Evolutionary conservation across 164 flowering plant genomes (phyloP).

Genomic region (Aristolochia fimbriata): DNA sequence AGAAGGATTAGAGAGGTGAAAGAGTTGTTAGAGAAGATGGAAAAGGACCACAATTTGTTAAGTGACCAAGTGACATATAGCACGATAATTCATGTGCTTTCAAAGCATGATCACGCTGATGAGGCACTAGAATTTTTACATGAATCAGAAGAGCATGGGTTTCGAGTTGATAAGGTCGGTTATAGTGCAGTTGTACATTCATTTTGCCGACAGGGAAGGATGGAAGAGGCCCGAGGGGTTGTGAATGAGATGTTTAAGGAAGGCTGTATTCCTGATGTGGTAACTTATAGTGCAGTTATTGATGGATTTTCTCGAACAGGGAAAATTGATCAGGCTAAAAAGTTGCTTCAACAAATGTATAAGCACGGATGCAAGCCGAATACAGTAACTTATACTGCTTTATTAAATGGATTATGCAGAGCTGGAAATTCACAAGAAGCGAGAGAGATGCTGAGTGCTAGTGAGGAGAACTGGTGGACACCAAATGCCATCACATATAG

Average conservation of each 20-base stretch:
- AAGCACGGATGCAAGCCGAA: constrained; percentile 86
- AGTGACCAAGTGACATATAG: constrained; percentile 74
- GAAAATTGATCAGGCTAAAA: constrained; percentile 67
- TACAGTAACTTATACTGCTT: constrained; percentile 67
- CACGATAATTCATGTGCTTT: constrained; percentile 58
- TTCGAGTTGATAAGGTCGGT: constrained; percentile 65
- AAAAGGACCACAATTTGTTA: constrained; percentile 34
- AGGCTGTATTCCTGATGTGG: constrained; percentile 81
- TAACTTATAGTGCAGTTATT: constrained; percentile 73
- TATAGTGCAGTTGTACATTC: constrained; percentile 69
- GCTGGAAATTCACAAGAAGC: constrained; percentile 70
- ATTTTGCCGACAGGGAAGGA: constrained; percentile 49
- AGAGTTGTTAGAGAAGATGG: constrained; percentile 69
- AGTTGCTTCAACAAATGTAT: constrained; percentile 62
- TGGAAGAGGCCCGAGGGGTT: constrained; percentile 64
- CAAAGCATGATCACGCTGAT: constrained; percentile 69
- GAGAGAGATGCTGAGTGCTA: constrained; percentile 57
- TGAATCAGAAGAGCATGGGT: constrained; percentile 69
- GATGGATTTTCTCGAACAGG: constrained; percentile 65
- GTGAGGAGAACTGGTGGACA: constrained; percentile 82
- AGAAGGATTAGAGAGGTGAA: constrained; percentile 59
- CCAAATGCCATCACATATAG: constrained; percentile 86
- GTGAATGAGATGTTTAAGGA: constrained; percentile 64
- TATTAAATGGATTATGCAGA: constrained; percentile 68
- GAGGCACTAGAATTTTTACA: constrained; percentile 60